A percentile compares a stretch with the other conserved stretches of the same genome.
phyloP scores from a whole-genome alignment of 768 basidiomycete species.

The Scleroderma citrinum region DNA sequence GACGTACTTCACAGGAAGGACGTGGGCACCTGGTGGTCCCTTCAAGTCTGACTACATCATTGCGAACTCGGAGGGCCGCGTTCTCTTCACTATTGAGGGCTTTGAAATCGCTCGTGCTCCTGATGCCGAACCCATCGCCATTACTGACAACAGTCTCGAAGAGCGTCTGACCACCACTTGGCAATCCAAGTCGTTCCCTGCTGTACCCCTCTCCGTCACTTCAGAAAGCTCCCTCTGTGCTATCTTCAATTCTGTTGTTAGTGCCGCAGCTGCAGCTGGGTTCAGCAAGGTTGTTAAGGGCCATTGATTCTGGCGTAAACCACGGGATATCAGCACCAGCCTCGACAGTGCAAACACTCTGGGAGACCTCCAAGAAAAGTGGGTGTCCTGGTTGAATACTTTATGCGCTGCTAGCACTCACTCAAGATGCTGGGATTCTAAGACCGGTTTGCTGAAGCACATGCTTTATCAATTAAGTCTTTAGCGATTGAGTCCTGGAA shows the following conservation, averaged over 20 bases:
- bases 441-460: constrained; percentile 11
- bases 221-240: neutral
- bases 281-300: constrained; percentile 19
- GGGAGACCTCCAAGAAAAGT: constrained; percentile 10
- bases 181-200: constrained; percentile 26
- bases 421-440: constrained; percentile 19
- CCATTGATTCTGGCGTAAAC: constrained; percentile 20
- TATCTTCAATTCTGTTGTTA: constrained; percentile 14
- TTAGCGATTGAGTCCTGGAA: constrained; percentile 18
- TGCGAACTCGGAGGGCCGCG: constrained; percentile 22
- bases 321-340: constrained; percentile 10
- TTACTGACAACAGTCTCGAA: constrained; percentile 21
- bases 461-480: no score
- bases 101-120: constrained; percentile 30
- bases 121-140: constrained; percentile 19
- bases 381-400: constrained; percentile 12
- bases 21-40: constrained; percentile 19
- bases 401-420: constrained; percentile 11
- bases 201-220: constrained; percentile 4
- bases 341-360: constrained; percentile 16
- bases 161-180: constrained; percentile 27
- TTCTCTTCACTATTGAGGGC: constrained; percentile 29
- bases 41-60: constrained; percentile 23
- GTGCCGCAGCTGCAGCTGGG: constrained; percentile 13
- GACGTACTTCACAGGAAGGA: constrained; percentile 21